These are phyloP conservation scores for Paecilomyces formosus DNA, from an alignment of 2,329 filamentous ascomycete species.

Conservation along the genomic window DNA sequence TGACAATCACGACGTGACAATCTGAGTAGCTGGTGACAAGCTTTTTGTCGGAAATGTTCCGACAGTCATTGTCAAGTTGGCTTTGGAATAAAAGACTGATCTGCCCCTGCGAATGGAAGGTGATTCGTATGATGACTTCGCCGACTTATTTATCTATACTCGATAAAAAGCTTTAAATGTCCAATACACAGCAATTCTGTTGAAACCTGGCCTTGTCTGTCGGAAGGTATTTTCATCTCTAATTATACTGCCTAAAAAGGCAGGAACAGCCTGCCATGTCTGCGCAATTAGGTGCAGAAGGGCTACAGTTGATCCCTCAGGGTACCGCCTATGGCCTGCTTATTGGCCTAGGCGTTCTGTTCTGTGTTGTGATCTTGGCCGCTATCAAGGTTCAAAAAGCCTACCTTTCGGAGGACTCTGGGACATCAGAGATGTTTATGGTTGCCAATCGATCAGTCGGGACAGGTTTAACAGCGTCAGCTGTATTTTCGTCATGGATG, in stretches of 20 bases:
- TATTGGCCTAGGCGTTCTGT: constrained; percentile 41
- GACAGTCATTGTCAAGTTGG: background rate
- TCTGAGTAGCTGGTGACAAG: background rate
- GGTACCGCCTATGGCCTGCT: constrained; percentile 41
- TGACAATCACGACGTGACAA: background rate
- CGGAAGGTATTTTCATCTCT: background rate
- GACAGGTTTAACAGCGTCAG: constrained; percentile 29
- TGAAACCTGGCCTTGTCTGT: background rate
- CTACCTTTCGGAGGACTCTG: constrained; percentile 36
- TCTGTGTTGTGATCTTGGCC: constrained; percentile 40
- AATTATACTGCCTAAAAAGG: background rate
- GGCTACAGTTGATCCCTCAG: constrained; percentile 21
- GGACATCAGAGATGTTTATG: constrained; percentile 38
- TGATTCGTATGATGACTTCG: background rate
- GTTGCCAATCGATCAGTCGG: constrained; percentile 31
- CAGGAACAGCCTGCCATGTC: background rate
- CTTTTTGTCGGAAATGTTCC: background rate
- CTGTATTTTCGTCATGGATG: constrained; percentile 33
- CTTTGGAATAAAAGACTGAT: background rate
- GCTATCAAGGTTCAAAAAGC: constrained; percentile 40
- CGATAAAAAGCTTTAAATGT: too few species aligned
- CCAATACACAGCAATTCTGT: too few species aligned
- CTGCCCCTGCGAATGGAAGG: background rate
- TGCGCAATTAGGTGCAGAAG: background rate
- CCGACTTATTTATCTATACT: background rate